Base-by-base conservation (phyloP, 2,329 filamentous ascomycete genomes). In the Aureobasidium subglaciale region DNA sequence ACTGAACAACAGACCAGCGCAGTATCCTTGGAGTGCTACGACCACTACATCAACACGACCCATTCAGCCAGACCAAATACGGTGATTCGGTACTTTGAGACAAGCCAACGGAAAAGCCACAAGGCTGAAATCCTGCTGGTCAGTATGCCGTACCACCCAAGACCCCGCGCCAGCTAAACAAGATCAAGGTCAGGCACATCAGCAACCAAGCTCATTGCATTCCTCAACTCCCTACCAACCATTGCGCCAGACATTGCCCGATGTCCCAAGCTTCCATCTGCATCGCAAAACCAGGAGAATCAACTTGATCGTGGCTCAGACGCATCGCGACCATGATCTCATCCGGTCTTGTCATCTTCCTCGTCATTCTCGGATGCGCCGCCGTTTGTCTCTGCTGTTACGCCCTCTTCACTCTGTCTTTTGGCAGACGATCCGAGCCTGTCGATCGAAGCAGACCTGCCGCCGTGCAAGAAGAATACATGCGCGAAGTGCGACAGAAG, bases 391-490 rank as follows among this genome's bases (percentile, higher is more conserved):
- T 54, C 3, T 54, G 50, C 29, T 37, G 32, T 22, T 54, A 43
- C 20, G 50, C 50, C 18, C 50, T 54, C 25, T 54, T 42, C 38
- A 54, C 37, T 11, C 27, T 54, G 8, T 34, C 38, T 15, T 42
- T 43, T 16, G 37, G 50, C 27, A 54, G 43, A 29, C 18, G 50
- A 37, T 42, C 37, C 8, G 50, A 54, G 3, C 20, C 37, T 11
- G 18, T 42, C 18, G 50, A 54, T 9, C 38, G 50, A 15, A 54
- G 50, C 37, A 42, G 50, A 38, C 50, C 50, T 35, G 35, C 54
- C 15, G 40, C 58, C 6, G 55, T 48, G 11, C 58, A 59, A 29
- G 58, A 59, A 22, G 55, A 37, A 41, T 59, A 59, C 37, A 59
- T 59, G 58, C 48, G 55, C 9, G 55, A 59, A 46, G 58, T 59